Evolutionary conservation across 768 basidiomycete species (phyloP).

Genomic region (Termitomyces sp.): DNA sequence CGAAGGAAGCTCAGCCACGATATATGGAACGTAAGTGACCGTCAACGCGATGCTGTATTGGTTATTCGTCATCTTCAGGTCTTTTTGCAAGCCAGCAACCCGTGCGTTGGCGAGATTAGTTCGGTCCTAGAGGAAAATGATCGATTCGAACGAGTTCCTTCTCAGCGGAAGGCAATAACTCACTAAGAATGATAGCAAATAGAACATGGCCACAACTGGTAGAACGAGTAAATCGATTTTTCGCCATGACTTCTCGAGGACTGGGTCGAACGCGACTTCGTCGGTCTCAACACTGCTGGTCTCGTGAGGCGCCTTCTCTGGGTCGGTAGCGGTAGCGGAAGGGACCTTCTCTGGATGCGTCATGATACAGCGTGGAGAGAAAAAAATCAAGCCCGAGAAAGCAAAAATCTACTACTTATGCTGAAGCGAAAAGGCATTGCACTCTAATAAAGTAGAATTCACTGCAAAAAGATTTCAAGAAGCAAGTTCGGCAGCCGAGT

Average conservation of each 20-base stretch:
- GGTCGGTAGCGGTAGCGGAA: conserved; percentile 12
- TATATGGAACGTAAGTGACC: conserved; percentile 54
- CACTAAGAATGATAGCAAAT: conserved; percentile 39
- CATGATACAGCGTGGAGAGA: background rate
- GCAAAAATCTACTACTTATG: too few relatives aligned
- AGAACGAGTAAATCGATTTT: conserved; percentile 38
- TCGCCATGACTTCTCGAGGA: conserved; percentile 36
- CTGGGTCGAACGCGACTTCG: conserved; percentile 23
- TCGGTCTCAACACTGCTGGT: conserved; percentile 22
- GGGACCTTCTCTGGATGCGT: background rate
- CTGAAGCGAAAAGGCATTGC: background rate
- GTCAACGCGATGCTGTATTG: conserved; percentile 52
- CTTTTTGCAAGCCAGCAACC: conserved; percentile 58
- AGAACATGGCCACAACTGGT: conserved; percentile 35
- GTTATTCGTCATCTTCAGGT: conserved; percentile 47
- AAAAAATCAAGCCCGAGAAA: background rate
- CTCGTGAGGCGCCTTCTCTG: conserved; percentile 24
- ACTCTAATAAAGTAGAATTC: background rate
- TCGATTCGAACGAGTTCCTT: background rate
- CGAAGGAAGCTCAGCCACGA: conserved; percentile 58
- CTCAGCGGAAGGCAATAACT: conserved; percentile 44
- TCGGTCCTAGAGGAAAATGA: conserved; percentile 37
- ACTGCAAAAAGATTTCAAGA: background rate
- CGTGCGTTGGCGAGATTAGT: conserved; percentile 60
- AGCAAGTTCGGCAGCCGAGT: background rate